Evolutionary conservation across 176 grass and related monocot genomes (phyloP), one percentile per base, ranked within the genome.

Genomic region (Juncus effusus): DNA sequence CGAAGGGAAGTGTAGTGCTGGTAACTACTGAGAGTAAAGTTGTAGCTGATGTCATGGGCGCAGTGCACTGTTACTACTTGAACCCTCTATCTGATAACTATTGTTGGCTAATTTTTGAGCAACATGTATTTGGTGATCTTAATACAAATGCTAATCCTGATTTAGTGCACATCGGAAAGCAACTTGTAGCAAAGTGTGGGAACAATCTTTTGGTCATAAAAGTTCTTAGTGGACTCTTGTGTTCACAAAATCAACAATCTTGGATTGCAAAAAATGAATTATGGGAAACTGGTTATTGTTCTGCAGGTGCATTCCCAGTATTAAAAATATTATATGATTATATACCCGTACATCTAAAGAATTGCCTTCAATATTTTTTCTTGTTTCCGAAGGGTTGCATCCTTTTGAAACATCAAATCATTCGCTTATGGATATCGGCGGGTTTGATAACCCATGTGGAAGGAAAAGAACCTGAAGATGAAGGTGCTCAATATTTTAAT

Each of bases 301-400:
- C 36, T 59, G 14, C 4, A 3, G 3, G 41, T 2, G 13, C 56
- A 37, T 3, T 13, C 0, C 56, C 54, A 11, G 16, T 10, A 59
- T 10, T 64, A 44, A 44, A 47, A 40, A 7, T 76, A 36, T 62
- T 11, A 4, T 76, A 36, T 53, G 5, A 50, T 16, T 2, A 54
- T 6, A 50, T 76, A 39, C 76, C 76, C 2, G 7, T 28, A 6
- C 2, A 70, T 49, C 12, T 84, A 15, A 84, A 76, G 69, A 3
- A 19, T 7, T 80, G 77, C 44, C 63, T 84, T 50, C 9, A 45
- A 16, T 65, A 76, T 36, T 76, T 62, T 39, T 78, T 60, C 7
- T n/a, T 83, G 13, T 83, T 77, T 65, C 74, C 74, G 15, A 83
- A 67, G 41, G 59, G 69, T 40, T 72, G 52, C 38, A 8, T 72